Percentiles rank a stretch among this genome's conserved stretches.
These are phyloP conservation scores for Globisporangium paddicum DNA, from an alignment of 352 stramenopile species.

Conservation along the genomic window DNA sequence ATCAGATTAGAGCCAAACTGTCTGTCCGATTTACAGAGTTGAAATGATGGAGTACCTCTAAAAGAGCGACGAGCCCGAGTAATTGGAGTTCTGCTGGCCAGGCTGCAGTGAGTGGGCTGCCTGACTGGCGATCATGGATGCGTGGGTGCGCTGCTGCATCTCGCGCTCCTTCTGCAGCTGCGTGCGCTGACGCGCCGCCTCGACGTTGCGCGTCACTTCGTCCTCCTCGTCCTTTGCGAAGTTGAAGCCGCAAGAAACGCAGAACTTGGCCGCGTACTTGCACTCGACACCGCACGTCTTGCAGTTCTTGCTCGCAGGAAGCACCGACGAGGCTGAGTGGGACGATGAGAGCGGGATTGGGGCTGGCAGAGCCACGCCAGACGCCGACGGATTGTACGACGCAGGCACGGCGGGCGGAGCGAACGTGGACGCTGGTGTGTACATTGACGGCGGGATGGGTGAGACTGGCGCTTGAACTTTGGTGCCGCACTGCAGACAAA, in stretches of 20 bases:
- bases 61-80: slow-evolving; percentile 9
- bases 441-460: slow-evolving; percentile 1
- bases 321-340: slow-evolving; percentile 24
- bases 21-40: not conserved
- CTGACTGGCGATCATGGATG: slow-evolving; percentile 64
- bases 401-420: slow-evolving; percentile 21
- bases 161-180: slow-evolving; percentile 49
- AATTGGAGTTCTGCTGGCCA: slow-evolving; percentile 11
- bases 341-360: slow-evolving; percentile 49
- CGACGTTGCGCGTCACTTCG: slow-evolving; percentile 73
- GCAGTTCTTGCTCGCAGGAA: slow-evolving; percentile 54
- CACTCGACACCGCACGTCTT: slow-evolving; percentile 59
- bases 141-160: slow-evolving; percentile 56
- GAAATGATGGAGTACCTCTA: slow-evolving; percentile 4
- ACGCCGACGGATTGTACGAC: slow-evolving; percentile 27
- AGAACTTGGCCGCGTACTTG: slow-evolving; percentile 80
- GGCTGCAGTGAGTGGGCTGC: slow-evolving; percentile 38
- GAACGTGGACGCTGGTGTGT: slow-evolving; percentile 17
- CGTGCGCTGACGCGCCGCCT: slow-evolving; percentile 42
- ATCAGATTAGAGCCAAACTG: not conserved
- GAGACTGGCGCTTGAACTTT: slow-evolving; percentile 25
- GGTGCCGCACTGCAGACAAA: slow-evolving; percentile 74
- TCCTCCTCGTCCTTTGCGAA: slow-evolving; percentile 75
- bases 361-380: slow-evolving; percentile 37
- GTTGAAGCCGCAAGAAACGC: slow-evolving; percentile 74